phyloP scores from a whole-genome alignment of 1,284 basidiomycete species.

The Vanrija sp. region DNA sequence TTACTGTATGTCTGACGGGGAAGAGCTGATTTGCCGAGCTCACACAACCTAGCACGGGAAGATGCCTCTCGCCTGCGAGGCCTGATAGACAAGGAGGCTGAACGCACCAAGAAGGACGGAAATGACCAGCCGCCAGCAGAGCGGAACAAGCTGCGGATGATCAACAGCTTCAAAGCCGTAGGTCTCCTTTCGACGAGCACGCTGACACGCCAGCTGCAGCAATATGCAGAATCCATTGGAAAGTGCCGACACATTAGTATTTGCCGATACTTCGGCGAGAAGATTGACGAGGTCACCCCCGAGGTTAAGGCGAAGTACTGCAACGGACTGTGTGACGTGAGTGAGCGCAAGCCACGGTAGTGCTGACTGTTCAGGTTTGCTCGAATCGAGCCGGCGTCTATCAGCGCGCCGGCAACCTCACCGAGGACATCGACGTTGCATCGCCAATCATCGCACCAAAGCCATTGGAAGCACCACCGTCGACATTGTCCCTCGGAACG shows the following conservation, averaged over 20 bases:
- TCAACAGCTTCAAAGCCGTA: slow-evolving; percentile 64
- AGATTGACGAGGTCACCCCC: slow-evolving; percentile 56
- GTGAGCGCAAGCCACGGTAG: slow-evolving; percentile 25
- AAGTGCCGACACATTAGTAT: slow-evolving; percentile 72
- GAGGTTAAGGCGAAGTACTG: slow-evolving; percentile 60
- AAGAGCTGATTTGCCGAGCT: background rate
- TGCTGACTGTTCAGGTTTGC: slow-evolving; percentile 25
- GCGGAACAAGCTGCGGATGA: slow-evolving; percentile 16
- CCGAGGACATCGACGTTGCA: slow-evolving; percentile 26
- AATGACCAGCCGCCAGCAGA: slow-evolving; percentile 14
- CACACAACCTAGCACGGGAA: slow-evolving; percentile 77
- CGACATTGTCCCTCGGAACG: background rate
- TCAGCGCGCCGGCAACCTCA: slow-evolving; percentile 17
- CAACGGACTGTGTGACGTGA: slow-evolving; percentile 75
- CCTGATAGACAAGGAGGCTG: slow-evolving; percentile 53
- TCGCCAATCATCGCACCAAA: slow-evolving; percentile 17
- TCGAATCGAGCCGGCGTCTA: slow-evolving; percentile 23
- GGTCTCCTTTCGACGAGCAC: slow-evolving; percentile 18
- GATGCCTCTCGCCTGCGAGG: slow-evolving; percentile 60
- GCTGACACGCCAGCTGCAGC: slow-evolving; percentile 33
- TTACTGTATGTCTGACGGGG: slow-evolving; percentile 58
- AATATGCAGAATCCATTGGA: slow-evolving; percentile 61
- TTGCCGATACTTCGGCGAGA: slow-evolving; percentile 78
- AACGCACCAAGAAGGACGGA: slow-evolving; percentile 16
- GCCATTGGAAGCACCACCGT: slow-evolving; percentile 7